Conservation (phyloP, 768 basidiomycete genomes). For the Royoungia palumana region DNA sequence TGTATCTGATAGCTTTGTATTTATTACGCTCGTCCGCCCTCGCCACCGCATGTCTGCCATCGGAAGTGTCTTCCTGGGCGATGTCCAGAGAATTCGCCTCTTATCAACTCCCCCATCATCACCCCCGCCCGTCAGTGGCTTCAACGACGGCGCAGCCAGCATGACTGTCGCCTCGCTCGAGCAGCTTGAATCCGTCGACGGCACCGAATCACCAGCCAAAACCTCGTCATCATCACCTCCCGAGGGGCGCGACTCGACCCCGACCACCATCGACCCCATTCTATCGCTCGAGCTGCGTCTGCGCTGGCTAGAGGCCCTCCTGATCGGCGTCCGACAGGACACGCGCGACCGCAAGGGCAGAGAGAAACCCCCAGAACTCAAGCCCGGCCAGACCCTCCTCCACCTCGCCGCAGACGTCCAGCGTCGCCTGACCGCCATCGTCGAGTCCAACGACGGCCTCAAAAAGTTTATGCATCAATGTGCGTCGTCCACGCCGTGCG, state of each 20-base stretch:
- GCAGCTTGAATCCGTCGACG: conserved; percentile 20
- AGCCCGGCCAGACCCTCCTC: conserved; percentile 53
- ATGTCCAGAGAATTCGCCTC: conserved; percentile 62
- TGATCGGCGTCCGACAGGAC: conserved; percentile 60
- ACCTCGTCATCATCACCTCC: conserved; percentile 2
- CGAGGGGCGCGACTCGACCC: conserved; percentile 6
- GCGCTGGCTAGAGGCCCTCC: conserved; percentile 76
- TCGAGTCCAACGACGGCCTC: conserved; percentile 68
- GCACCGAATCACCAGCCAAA: conserved; percentile 19
- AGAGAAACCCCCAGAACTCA: conserved; percentile 36
- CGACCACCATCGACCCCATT: conserved; percentile 50
- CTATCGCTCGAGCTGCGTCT: conserved; percentile 73
- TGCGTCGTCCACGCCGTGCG: conserved; percentile 25
- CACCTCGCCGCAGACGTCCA: conserved; percentile 62
- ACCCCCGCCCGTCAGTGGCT: conserved; percentile 30
- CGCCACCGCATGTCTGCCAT: conserved; percentile 45
- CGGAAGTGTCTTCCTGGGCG: conserved; percentile 81
- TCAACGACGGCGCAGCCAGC: conserved; percentile 10
- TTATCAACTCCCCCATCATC: conserved; percentile 53
- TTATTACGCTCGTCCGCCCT: background rate
- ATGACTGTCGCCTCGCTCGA: conserved; percentile 14
- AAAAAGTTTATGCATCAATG: conserved; percentile 74
- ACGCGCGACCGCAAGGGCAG: conserved; percentile 40
- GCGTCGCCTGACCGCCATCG: conserved; percentile 49
- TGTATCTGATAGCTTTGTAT: background rate